A percentile compares a stretch with the other conserved stretches of the same genome.
Evolutionary conservation across 805 yeast genomes (phyloP).

Genomic region (Candida quercuum): DNA sequence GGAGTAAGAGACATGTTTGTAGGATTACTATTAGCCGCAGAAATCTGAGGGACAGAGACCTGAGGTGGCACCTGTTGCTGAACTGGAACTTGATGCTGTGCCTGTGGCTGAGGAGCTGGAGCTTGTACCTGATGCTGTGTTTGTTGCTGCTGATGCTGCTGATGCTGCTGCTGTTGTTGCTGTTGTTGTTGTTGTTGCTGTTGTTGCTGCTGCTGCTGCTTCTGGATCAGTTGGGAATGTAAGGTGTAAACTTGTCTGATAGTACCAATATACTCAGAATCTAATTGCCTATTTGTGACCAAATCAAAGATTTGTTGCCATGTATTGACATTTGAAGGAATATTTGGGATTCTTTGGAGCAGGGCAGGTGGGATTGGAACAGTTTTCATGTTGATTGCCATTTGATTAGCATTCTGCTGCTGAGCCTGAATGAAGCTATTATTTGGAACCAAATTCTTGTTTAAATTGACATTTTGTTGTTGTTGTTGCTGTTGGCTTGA

Average conservation of each 20-base stretch:
- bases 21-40: too few species aligned
- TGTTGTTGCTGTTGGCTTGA: slow-evolving; percentile 12
- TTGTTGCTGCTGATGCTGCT: slow-evolving; percentile 21
- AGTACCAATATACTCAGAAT: slow-evolving; percentile 50
- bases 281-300: slow-evolving; percentile 50
- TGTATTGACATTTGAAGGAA: slow-evolving; percentile 74
- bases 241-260: slow-evolving; percentile 64
- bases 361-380: slow-evolving; percentile 69
- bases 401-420: background rate
- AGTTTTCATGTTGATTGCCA: slow-evolving; percentile 47
- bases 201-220: slow-evolving; percentile 34
- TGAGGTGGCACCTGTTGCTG: background rate
- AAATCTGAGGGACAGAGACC: background rate
- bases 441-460: slow-evolving; percentile 3
- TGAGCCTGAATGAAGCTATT: slow-evolving; percentile 6
- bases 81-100: slow-evolving; percentile 2
- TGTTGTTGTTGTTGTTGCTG: slow-evolving; percentile 34
- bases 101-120: slow-evolving; percentile 12
- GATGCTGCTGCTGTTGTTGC: slow-evolving; percentile 25
- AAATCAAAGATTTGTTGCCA: slow-evolving; percentile 76
- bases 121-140: slow-evolving; percentile 17
- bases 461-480: slow-evolving; percentile 1
- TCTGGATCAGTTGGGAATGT: slow-evolving; percentile 53
- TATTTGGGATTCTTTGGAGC: slow-evolving; percentile 60
- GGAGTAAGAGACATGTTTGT: slow-evolving; percentile 14